Percentiles rank a stretch among this genome's conserved stretches.
These are phyloP conservation scores for Anisodus acutangulus DNA, from an alignment of 257 asterid species.

Conservation along the genomic window DNA sequence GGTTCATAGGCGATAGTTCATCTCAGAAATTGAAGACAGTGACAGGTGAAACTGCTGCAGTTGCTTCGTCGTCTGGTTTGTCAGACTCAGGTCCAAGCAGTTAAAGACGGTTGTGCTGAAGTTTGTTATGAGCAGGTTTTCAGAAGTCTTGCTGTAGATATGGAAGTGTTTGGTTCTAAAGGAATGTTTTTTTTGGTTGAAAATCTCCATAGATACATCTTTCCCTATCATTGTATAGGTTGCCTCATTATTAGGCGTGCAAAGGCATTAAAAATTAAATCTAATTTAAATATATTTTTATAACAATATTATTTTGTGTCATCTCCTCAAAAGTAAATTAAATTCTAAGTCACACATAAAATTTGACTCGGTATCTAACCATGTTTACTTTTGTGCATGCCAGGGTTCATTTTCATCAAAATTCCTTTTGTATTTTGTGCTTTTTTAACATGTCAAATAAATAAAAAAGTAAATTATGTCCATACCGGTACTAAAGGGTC, in stretches of 20 bases:
- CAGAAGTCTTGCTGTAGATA: constrained; percentile 29
- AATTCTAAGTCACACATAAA: too few species aligned
- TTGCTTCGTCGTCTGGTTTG: constrained; percentile 59
- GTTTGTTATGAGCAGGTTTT: neutral
- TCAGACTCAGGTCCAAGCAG: constrained; percentile 42
- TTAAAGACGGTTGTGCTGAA: constrained; percentile 33
- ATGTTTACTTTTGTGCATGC: too few species aligned
- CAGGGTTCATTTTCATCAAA: too few species aligned
- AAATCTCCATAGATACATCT: constrained; percentile 29
- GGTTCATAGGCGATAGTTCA: constrained; percentile 32
- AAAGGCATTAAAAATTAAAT: too few species aligned
- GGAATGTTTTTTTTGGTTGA: constrained; percentile 19
- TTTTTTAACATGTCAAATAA: too few species aligned
- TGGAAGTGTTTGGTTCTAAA: constrained; percentile 34
- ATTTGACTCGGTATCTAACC: too few species aligned
- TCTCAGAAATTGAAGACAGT: constrained; percentile 45
- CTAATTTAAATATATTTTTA: too few species aligned
- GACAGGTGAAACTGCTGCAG: constrained; percentile 40
- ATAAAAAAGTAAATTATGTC: too few species aligned
- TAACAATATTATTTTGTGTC: too few species aligned
- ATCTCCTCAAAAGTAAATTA: too few species aligned
- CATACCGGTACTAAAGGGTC: too few species aligned
- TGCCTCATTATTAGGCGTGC: constrained; percentile 23
- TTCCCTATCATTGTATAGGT: constrained; percentile 36
- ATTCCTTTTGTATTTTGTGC: too few species aligned